These are phyloP conservation scores for Austroboletus olivaceoglutinosus DNA, from an alignment of 1,284 basidiomycete species.

Conservation along the genomic window DNA sequence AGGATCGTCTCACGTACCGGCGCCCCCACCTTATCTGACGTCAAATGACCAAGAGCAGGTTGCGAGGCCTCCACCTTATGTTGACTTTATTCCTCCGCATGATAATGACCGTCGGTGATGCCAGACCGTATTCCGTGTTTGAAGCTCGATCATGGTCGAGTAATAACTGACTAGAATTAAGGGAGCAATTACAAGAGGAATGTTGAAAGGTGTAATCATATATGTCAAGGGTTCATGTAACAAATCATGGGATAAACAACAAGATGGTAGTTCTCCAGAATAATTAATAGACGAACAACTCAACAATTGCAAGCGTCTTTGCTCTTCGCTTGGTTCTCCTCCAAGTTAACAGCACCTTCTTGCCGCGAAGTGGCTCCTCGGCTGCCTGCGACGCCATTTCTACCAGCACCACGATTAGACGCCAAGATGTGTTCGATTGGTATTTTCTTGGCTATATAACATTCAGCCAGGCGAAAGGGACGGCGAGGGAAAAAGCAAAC, in stretches of 20 bases:
- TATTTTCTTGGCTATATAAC: constrained; percentile 82
- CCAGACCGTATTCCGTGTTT: background rate
- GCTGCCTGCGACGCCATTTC: constrained; percentile 57
- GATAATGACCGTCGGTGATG: constrained; percentile 11
- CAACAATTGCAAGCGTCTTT: constrained; percentile 82
- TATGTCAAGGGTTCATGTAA: constrained; percentile 23
- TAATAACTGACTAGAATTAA: constrained; percentile 25
- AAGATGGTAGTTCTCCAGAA: constrained; percentile 19
- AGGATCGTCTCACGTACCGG: constrained; percentile 41
- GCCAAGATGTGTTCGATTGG: constrained; percentile 91
- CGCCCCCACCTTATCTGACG: constrained; percentile 50
- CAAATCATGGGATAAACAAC: constrained; percentile 22
- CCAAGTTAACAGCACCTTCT: constrained; percentile 67
- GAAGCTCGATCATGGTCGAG: background rate
- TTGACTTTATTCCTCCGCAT: constrained; percentile 38
- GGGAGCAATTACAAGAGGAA: constrained; percentile 29
- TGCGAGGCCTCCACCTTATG: constrained; percentile 41
- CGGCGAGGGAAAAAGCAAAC: constrained; percentile 44
- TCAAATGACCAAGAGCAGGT: constrained; percentile 38
- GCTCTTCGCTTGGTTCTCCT: constrained; percentile 62
- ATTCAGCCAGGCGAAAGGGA: constrained; percentile 1
- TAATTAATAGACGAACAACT: constrained; percentile 23
- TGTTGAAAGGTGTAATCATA: constrained; percentile 20
- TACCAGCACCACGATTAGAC: constrained; percentile 62
- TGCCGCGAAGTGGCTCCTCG: constrained; percentile 53